phyloP scores from a whole-genome alignment of 208 protist species.

The Lotmaria passim region DNA sequence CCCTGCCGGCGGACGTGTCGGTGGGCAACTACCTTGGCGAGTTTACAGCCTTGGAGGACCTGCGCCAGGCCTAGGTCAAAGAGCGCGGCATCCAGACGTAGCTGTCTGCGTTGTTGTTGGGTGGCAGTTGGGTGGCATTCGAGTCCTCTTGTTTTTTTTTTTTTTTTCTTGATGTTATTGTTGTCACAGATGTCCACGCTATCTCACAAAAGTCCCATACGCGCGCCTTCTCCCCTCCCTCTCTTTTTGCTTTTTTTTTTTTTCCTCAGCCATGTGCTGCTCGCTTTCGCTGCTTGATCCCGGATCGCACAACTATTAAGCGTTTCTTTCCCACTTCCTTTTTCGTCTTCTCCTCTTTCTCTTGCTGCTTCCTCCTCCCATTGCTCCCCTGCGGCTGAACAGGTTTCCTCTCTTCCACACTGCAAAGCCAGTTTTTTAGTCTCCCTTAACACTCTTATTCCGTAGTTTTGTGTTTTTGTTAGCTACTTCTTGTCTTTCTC shows the following conservation, averaged over 20 bases:
- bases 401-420: neutral
- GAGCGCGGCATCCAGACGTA: too few species aligned
- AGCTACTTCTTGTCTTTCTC: neutral
- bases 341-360: neutral
- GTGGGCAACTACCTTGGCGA: conserved; percentile 61
- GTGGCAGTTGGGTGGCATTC: too few species aligned
- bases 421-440: neutral
- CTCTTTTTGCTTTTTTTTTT: neutral
- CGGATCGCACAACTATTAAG: neutral
- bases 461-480: conserved; percentile 2
- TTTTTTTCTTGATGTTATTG: neutral
- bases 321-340: neutral
- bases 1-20: conserved; percentile 57
- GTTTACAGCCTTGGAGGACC: conserved; percentile 30
- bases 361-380: neutral
- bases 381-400: too few species aligned
- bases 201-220: neutral
- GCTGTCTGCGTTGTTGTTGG: too few species aligned
- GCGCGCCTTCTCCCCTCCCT: conserved; percentile 16
- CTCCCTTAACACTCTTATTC: neutral
- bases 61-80: conserved; percentile 6
- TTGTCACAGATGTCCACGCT: neutral
- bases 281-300: neutral
- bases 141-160: neutral
- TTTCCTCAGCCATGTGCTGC: neutral